Base-by-base conservation (phyloP, 1,284 basidiomycete genomes). In the Pseudozyma pruni region DNA sequence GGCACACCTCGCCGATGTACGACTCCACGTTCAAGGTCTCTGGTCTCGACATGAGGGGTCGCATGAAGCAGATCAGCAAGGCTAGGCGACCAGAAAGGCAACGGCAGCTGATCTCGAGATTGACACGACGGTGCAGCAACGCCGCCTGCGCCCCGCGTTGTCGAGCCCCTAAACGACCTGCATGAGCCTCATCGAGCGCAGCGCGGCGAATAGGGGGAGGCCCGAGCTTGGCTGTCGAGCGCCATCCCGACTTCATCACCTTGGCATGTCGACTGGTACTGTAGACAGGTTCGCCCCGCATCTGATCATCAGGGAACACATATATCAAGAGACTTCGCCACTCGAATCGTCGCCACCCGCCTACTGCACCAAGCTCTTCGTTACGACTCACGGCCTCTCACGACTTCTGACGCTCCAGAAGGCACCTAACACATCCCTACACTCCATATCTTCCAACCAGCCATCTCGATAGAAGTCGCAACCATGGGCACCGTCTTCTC, bases 401-500 rank as follows among this genome's bases (percentile, higher is more conserved):
- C 44, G 38, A 37, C 39, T 6, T 16, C 9, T 33, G 16, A 31
- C 31, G 27, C 16, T 20, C 9, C 7, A 20, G 17, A 40, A 29
- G n/a, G n/a, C n/a, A 8, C 29, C 41, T 14, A 32, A n/a, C 23
- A 17, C 14, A n/a, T 25, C 13, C 14, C 16, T 10, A n/a, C 32
- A 0, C 3, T 13, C 14, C 10, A 38, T 4, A n/a, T 2, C 32
- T 29, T 22, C 37, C 10, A 25, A 17, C 39, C 23, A 32, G 17
- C n/a, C n/a, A n/a, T 4, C 39, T 22, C 16, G 2, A 4, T 25
- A 0, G 1, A n/a, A 4, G 13, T 29, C 17, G 22, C 54, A 44
- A 72, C 19, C 32, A 76, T 76, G 74, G 75, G 75, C 22, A 41
- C 47, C 31, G 74, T 75, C 0, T 77, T 69, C 25, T 75, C 73